Conservation (phyloP, 2,329 filamentous ascomycete genomes). For the Phyllosticta ampelicida region DNA sequence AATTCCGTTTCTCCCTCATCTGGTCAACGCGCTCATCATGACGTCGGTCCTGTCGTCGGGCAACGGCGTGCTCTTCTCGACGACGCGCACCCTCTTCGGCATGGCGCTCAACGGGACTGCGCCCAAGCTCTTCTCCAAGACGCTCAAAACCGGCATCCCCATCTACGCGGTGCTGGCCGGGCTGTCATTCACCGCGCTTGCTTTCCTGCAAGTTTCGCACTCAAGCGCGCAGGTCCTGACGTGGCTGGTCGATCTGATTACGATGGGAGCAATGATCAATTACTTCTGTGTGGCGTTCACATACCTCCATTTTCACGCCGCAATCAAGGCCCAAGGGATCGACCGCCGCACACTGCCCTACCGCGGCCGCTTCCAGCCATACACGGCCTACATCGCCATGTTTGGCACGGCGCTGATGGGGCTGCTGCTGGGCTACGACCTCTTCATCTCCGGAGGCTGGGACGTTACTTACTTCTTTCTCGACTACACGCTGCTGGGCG, state of each 20-base stretch:
- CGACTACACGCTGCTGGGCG: not conserved
- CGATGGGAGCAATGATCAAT: constrained; percentile 50
- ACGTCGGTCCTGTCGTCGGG: constrained; percentile 46
- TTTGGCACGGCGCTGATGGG: constrained; percentile 57
- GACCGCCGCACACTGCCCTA: constrained; percentile 40
- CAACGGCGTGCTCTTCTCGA: constrained; percentile 46
- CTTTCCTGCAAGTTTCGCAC: constrained; percentile 62
- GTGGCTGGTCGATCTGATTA: constrained; percentile 64
- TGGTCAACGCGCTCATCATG: constrained; percentile 46
- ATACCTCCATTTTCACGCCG: constrained; percentile 49
- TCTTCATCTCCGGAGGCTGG: constrained; percentile 62
- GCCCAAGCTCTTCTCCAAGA: constrained; percentile 46
- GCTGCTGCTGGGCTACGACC: constrained; percentile 63
- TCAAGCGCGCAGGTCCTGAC: constrained; percentile 55
- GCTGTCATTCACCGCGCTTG: constrained; percentile 56
- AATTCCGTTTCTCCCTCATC: constrained; percentile 43
- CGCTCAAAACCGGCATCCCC: constrained; percentile 55
- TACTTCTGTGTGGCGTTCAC: constrained; percentile 44
- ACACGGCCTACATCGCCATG: constrained; percentile 56
- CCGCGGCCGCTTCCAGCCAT: constrained; percentile 47
- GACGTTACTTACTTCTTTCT: constrained; percentile 58
- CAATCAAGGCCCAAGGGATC: constrained; percentile 39
- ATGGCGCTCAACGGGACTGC: constrained; percentile 44
- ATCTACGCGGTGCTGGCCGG: constrained; percentile 60
- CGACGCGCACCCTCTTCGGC: constrained; percentile 42